A percentile compares a stretch with the other conserved stretches of the same genome.
phyloP scores from a whole-genome alignment of 805 yeast genomes.

The Komagataella populi region DNA sequence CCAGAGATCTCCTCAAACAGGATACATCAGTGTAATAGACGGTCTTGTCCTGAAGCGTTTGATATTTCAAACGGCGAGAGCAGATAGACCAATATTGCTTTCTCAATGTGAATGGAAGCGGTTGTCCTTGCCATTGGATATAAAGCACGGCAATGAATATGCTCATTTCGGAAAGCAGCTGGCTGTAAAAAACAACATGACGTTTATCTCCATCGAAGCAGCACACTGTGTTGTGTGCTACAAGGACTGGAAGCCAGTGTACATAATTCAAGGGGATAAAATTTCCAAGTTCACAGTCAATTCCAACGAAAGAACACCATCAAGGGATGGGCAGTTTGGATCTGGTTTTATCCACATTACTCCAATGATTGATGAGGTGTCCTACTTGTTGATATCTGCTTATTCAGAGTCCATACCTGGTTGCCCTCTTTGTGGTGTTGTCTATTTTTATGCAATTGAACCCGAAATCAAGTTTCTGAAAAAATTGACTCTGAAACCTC shows the following conservation, averaged over 20 bases:
- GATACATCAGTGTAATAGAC: background rate
- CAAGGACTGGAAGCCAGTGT: conserved; percentile 4
- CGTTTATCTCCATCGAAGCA: conserved; percentile 24
- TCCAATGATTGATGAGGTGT: conserved; percentile 6
- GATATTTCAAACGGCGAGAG: background rate
- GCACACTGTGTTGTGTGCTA: conserved; percentile 21
- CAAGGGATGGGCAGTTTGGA: conserved; percentile 15
- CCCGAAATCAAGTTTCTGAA: background rate
- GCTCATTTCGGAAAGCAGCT: conserved; percentile 28
- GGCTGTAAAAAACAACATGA: conserved; percentile 11
- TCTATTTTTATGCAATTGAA: conserved; percentile 12
- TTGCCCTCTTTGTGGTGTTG: conserved; percentile 26
- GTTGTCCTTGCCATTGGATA: conserved; percentile 9
- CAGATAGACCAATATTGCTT: conserved; percentile 1
- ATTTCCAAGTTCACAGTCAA: background rate
- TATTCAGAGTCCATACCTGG: conserved; percentile 12
- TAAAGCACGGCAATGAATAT: conserved; percentile 13
- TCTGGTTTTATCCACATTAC: conserved; percentile 9
- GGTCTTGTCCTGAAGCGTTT: background rate
- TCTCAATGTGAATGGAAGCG: conserved; percentile 3
- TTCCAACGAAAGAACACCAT: conserved; percentile 5
- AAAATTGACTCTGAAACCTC: conserved; percentile 1
- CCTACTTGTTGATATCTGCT: conserved; percentile 18
- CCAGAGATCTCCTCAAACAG: background rate
- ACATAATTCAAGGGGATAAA: background rate